Conservation (phyloP, 2,329 filamentous ascomycete species). For the Nothophoma quercina region DNA sequence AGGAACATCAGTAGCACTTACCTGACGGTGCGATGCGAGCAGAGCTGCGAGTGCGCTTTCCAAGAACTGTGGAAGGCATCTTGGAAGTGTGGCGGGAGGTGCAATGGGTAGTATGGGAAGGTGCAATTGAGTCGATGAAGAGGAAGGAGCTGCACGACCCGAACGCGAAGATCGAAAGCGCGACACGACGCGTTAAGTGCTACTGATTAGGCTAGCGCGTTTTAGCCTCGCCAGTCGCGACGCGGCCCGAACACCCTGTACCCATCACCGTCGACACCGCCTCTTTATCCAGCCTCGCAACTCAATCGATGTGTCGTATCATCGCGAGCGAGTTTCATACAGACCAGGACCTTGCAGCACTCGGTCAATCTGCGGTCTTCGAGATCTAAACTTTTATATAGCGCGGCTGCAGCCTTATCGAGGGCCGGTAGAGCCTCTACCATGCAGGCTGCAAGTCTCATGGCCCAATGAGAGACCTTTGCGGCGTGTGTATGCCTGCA, state of each 20-base stretch:
- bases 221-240: neutral
- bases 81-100: conserved; percentile 25
- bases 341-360: too few relatives aligned
- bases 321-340: too few relatives aligned
- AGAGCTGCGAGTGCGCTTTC: conserved; percentile 50
- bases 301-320: too few relatives aligned
- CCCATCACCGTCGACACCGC: neutral
- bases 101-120: conserved; percentile 33
- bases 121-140: conserved; percentile 20
- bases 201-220: conserved; percentile 11
- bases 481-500: neutral
- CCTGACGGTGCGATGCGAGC: conserved; percentile 33
- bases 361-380: neutral
- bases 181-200: conserved; percentile 34
- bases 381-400: neutral
- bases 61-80: conserved; percentile 48
- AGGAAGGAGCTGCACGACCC: conserved; percentile 24
- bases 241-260: neutral
- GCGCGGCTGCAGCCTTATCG: neutral
- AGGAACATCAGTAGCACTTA: conserved; percentile 27
- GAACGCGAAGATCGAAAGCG: conserved; percentile 26
- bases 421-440: neutral
- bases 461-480: neutral
- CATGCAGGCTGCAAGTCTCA: neutral
- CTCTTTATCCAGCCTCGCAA: neutral